phyloP scores from a whole-genome alignment of 2,329 filamentous ascomycete species.

The Akanthomyces uredinophilus region DNA sequence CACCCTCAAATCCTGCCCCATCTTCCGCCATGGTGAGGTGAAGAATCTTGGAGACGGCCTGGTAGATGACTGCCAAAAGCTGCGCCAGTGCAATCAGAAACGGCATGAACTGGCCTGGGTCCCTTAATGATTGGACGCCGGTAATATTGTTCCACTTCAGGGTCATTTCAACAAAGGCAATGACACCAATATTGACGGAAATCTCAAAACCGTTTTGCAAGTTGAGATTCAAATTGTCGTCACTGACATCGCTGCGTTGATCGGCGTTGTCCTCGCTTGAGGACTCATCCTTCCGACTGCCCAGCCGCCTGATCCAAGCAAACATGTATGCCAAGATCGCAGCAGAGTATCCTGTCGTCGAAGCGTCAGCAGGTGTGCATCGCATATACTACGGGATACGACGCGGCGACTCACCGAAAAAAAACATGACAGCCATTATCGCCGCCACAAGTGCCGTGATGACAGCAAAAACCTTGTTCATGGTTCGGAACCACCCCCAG shows the following conservation, averaged over 20 bases:
- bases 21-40: neutral
- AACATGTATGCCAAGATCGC: neutral
- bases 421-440: constrained; percentile 15
- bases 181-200: constrained; percentile 21
- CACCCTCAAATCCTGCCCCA: constrained; percentile 4
- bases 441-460: constrained; percentile 15
- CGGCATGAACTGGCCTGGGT: constrained; percentile 25
- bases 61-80: constrained; percentile 20
- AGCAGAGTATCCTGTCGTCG: neutral
- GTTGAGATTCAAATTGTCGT: neutral
- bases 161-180: constrained; percentile 22
- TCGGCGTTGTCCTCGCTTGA: neutral
- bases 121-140: constrained; percentile 18
- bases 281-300: neutral
- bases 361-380: neutral
- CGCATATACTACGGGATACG: too few species aligned
- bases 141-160: constrained; percentile 23
- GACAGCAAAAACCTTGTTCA: constrained; percentile 22
- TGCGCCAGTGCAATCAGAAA: constrained; percentile 22
- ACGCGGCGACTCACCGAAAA: constrained; percentile 1
- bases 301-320: neutral
- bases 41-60: constrained; percentile 12
- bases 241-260: neutral
- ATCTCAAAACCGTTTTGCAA: constrained; percentile 15
- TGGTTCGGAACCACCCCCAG: constrained; percentile 23